These are phyloP conservation scores for Alternaria angustiovoidea DNA, from an alignment of 2,329 filamentous ascomycete species.

Conservation along the genomic window DNA sequence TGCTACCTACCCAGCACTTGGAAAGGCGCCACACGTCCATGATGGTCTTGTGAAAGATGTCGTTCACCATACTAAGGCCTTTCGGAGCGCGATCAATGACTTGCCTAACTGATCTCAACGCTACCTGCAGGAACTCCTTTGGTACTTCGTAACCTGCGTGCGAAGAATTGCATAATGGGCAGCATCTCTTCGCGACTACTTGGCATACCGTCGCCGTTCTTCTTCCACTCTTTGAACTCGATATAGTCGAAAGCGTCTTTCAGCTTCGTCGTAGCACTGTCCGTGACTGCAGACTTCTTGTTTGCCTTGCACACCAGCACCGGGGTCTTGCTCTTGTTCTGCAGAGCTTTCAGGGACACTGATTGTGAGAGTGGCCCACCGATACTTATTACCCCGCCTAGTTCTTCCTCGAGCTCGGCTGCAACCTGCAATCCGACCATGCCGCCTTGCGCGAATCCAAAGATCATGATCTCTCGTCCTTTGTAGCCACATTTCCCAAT, in stretches of 20 bases:
- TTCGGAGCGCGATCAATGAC: neutral
- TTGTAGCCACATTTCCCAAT: slow-evolving; percentile 60
- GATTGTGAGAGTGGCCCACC: slow-evolving; percentile 65
- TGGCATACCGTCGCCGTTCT: slow-evolving; percentile 83
- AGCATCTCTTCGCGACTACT: slow-evolving; percentile 82
- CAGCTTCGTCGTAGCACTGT: slow-evolving; percentile 69
- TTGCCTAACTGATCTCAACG: slow-evolving; percentile 55
- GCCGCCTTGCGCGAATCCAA: slow-evolving; percentile 66
- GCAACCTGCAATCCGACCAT: slow-evolving; percentile 62
- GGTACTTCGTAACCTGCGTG: slow-evolving; percentile 67
- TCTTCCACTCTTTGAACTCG: slow-evolving; percentile 54
- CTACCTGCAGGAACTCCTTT: slow-evolving; percentile 63
- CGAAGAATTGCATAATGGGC: slow-evolving; percentile 86
- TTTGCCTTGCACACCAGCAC: slow-evolving; percentile 68
- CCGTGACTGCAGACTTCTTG: slow-evolving; percentile 63
- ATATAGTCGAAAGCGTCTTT: slow-evolving; percentile 67
- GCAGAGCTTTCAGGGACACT: slow-evolving; percentile 36
- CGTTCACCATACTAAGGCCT: neutral
- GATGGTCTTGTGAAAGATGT: neutral
- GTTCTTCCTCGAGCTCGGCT: slow-evolving; percentile 51
- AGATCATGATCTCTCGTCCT: slow-evolving; percentile 60
- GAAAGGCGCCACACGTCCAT: slow-evolving; percentile 1
- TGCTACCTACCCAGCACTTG: slow-evolving; percentile 17
- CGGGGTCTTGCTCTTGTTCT: slow-evolving; percentile 68
- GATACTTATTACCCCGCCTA: slow-evolving; percentile 69